Evolutionary conservation across 2,329 filamentous ascomycete species (phyloP).

Genomic region (Fusarium fujikuroi): DNA sequence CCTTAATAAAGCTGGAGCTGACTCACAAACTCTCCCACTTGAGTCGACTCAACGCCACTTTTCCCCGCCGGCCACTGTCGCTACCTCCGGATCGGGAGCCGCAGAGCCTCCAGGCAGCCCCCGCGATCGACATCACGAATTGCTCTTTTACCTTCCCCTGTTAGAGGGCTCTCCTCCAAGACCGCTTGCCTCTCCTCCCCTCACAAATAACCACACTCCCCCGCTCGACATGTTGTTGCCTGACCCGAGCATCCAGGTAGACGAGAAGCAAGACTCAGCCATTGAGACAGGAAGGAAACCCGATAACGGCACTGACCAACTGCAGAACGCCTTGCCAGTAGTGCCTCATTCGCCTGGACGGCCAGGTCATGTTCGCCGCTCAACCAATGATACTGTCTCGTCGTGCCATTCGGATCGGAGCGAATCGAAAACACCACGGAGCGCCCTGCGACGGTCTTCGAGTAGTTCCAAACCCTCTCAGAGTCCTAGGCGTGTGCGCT

Average conservation of each 20-base stretch:
- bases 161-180: constrained; percentile 59
- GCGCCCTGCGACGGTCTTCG: constrained; percentile 67
- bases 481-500: constrained; percentile 71
- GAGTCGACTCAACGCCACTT: constrained; percentile 48
- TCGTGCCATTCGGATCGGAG: constrained; percentile 65
- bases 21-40: constrained; percentile 49
- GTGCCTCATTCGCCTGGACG: constrained; percentile 41
- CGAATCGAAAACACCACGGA: constrained; percentile 61
- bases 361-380: constrained; percentile 52
- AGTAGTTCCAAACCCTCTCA: constrained; percentile 60
- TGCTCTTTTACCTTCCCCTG: constrained; percentile 72
- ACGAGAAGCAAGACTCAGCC: constrained; percentile 38
- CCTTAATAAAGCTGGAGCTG: constrained; percentile 44
- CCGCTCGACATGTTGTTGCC: constrained; percentile 41
- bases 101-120: constrained; percentile 54
- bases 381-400: constrained; percentile 60
- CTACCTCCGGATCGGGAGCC: constrained; percentile 44
- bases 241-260: constrained; percentile 40
- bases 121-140: constrained; percentile 67
- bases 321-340: constrained; percentile 29
- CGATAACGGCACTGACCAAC: constrained; percentile 18
- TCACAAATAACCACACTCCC: constrained; percentile 29
- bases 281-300: constrained; percentile 40
- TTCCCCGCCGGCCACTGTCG: constrained; percentile 44
- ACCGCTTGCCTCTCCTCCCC: constrained; percentile 34